Percentiles rank a stretch among this genome's conserved stretches.
Evolutionary conservation across 1,284 basidiomycete genomes (phyloP).

Genomic region (Ustilago nuda): DNA sequence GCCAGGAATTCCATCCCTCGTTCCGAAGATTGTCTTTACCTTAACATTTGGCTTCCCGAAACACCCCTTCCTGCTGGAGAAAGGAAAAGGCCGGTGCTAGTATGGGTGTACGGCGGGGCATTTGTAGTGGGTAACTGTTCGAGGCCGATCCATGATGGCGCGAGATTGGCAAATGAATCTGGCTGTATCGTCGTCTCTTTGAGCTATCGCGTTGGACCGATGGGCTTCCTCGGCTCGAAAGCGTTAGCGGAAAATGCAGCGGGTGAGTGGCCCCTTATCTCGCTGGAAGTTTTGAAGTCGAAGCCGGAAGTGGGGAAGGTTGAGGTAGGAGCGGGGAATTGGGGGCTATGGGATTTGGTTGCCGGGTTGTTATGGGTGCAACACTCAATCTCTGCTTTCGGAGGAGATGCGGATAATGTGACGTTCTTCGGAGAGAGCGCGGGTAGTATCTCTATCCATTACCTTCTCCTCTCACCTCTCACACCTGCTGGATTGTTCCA

Average conservation of each 20-base stretch:
- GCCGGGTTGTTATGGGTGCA: conserved; percentile 75
- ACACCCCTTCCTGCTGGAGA: neutral
- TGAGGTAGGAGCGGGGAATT: conserved; percentile 70
- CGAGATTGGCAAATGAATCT: conserved; percentile 40
- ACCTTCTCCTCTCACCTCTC: conserved; percentile 30
- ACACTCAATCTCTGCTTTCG: conserved; percentile 76
- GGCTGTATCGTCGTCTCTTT: conserved; percentile 72
- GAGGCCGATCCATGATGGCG: conserved; percentile 29
- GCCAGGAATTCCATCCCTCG: conserved; percentile 31
- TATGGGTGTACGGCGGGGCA: conserved; percentile 73
- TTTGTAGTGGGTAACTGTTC: conserved; percentile 57
- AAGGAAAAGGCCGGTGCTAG: conserved; percentile 73
- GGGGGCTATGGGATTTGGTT: conserved; percentile 76
- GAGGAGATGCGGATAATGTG: conserved; percentile 75
- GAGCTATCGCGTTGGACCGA: conserved; percentile 72
- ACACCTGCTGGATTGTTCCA: conserved; percentile 44
- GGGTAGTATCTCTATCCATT: conserved; percentile 53
- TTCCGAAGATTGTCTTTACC: conserved; percentile 73
- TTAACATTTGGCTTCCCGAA: conserved; percentile 70
- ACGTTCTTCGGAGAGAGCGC: conserved; percentile 63
- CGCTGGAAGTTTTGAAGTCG: conserved; percentile 14
- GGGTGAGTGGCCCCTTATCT: conserved; percentile 38
- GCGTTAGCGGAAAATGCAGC: conserved; percentile 67
- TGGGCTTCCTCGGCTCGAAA: conserved; percentile 72
- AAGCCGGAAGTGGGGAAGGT: conserved; percentile 7